Evolutionary conservation across 2,329 filamentous ascomycete species (phyloP).

Genomic region (Exophiala oligosperma): DNA sequence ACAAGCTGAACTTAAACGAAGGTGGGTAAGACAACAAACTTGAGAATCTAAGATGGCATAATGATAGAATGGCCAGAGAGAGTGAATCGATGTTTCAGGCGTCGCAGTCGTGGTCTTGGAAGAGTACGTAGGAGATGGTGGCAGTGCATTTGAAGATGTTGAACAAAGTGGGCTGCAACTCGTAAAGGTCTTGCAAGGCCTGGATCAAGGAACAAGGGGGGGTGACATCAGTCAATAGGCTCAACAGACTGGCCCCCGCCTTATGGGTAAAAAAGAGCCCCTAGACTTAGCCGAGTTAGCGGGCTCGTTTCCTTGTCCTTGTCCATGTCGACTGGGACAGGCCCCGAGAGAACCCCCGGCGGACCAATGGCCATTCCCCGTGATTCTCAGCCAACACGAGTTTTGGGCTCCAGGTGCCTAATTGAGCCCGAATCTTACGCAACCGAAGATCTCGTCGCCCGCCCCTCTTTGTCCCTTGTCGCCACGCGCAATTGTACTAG

Average conservation of each 20-base stretch:
- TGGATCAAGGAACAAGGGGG: neutral
- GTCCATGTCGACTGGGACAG: neutral
- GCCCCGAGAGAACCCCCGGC: neutral
- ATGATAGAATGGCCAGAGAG: neutral
- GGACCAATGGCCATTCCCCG: neutral
- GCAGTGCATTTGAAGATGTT: constrained; percentile 10
- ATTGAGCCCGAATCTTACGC: neutral
- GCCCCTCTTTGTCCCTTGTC: neutral
- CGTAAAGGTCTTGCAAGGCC: neutral
- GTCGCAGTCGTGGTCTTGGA: neutral
- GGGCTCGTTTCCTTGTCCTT: neutral
- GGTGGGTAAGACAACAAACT: neutral
- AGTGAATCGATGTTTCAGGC: constrained; percentile 8
- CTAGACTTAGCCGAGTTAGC: neutral
- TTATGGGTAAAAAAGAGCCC: neutral
- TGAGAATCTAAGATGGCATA: neutral
- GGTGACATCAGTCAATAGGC: neutral
- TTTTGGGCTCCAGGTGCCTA: neutral
- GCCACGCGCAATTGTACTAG: neutral
- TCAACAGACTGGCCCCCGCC: neutral
- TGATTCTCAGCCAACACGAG: neutral
- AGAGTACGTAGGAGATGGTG: constrained; percentile 1
- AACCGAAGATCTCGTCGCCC: neutral
- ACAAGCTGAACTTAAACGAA: neutral
- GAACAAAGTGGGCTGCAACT: neutral